Evolutionary conservation across 208 protist genomes (phyloP).

Genomic region (Leishmania tropica): DNA sequence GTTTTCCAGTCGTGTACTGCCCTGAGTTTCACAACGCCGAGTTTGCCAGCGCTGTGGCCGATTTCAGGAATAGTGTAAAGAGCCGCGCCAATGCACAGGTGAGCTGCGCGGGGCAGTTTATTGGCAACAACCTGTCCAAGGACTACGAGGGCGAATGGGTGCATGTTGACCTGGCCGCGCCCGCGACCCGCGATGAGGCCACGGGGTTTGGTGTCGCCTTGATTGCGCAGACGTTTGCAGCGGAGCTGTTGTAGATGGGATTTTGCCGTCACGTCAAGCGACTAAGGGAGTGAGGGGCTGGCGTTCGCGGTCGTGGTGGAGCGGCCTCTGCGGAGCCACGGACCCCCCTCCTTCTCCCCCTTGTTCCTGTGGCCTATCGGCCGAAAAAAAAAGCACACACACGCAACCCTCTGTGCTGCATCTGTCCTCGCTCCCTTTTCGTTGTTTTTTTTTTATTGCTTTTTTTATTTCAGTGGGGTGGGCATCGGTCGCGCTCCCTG

Average conservation of each 20-base stretch:
- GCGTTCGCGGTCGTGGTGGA: background rate
- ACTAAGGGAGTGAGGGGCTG: background rate
- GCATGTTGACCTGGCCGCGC: constrained; percentile 86
- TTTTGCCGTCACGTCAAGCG: background rate
- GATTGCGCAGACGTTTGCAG: constrained; percentile 54
- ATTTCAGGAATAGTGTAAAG: constrained; percentile 74
- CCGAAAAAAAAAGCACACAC: too few species aligned
- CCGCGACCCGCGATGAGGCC: constrained; percentile 61
- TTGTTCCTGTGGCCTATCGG: background rate
- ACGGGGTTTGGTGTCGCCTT: constrained; percentile 84
- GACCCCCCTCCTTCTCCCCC: background rate
- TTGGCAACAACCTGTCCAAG: constrained; percentile 62
- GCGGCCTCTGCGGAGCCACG: background rate
- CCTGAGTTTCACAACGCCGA: constrained; percentile 85
- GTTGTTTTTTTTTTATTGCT: too few species aligned
- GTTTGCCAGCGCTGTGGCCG: constrained; percentile 71
- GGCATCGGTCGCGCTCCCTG: too few species aligned
- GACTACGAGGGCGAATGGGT: constrained; percentile 80
- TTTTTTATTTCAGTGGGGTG: background rate
- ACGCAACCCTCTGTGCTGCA: too few species aligned
- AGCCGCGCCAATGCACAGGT: constrained; percentile 72
- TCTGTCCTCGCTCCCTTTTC: too few species aligned
- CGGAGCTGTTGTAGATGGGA: constrained; percentile 22
- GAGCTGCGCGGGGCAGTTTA: constrained; percentile 85
- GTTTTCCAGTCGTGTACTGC: constrained; percentile 87